phyloP scores from a whole-genome alignment of 192 early-diverging fungal species.

The Mortierella claussenii region DNA sequence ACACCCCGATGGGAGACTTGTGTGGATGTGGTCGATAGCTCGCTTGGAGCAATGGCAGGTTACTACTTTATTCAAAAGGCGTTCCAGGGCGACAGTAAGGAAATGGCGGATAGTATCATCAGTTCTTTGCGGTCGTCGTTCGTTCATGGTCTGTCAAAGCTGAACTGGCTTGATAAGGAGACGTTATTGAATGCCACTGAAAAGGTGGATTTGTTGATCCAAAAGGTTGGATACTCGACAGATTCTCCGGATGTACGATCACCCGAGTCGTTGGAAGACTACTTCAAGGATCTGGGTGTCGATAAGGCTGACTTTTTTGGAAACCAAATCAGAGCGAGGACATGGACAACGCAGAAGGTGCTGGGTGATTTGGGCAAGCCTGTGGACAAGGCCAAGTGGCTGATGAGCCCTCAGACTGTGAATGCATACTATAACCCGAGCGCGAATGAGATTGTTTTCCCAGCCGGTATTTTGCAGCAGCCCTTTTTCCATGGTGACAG shows the following conservation, averaged over 20 bases:
- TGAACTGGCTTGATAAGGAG: constrained; percentile 70
- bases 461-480: constrained; percentile 68
- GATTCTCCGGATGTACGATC: constrained; percentile 66
- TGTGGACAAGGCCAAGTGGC: constrained; percentile 62
- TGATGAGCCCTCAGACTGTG: constrained; percentile 67
- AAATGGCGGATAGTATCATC: constrained; percentile 61
- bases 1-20: constrained; percentile 64
- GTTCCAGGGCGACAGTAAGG: constrained; percentile 59
- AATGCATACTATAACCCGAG: constrained; percentile 67
- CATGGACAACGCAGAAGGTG: constrained; percentile 46
- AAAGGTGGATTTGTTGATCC: constrained; percentile 66
- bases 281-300: constrained; percentile 63
- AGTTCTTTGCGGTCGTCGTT: constrained; percentile 57
- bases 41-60: constrained; percentile 53
- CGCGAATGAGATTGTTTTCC: constrained; percentile 65
- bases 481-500: constrained; percentile 68
- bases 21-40: constrained; percentile 40
- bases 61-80: constrained; percentile 55
- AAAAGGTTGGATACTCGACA: constrained; percentile 73
- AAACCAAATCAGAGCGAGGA: constrained; percentile 62
- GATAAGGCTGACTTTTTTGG: constrained; percentile 65
- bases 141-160: constrained; percentile 38
- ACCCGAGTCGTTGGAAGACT: constrained; percentile 56
- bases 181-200: constrained; percentile 62
- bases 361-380: constrained; percentile 42